Evolutionary conservation across 305 asterid species (phyloP).

Genomic region (Fraxinus platypoda): DNA sequence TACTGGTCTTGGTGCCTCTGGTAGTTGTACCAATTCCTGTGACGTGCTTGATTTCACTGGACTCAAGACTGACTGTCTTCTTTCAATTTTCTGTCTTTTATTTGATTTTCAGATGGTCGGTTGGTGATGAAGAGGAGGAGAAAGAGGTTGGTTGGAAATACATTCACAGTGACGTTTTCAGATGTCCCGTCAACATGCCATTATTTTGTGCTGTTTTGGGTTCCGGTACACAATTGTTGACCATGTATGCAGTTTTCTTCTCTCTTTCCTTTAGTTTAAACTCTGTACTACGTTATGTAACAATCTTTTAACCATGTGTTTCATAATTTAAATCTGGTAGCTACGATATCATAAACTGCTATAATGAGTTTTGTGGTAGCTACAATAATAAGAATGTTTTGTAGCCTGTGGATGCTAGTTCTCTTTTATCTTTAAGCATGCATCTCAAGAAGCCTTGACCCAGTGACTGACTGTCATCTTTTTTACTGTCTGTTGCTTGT

Average conservation of each 20-base stretch:
- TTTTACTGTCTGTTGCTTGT: not conserved
- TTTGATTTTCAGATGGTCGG: slow-evolving; percentile 53
- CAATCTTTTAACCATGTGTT: not conserved
- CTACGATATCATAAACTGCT: not conserved
- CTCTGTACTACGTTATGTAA: not conserved
- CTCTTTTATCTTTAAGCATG: not conserved
- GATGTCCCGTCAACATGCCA: slow-evolving; percentile 63
- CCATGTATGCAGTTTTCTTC: slow-evolving; percentile 48
- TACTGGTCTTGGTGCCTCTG: slow-evolving; percentile 9
- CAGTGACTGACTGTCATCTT: not conserved
- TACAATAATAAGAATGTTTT: not conserved
- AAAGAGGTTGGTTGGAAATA: slow-evolving; percentile 81
- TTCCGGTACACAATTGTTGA: slow-evolving; percentile 71
- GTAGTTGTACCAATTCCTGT: slow-evolving; percentile 7
- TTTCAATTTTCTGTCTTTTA: slow-evolving; percentile 11
- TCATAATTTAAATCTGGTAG: not conserved
- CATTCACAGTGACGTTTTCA: slow-evolving; percentile 64
- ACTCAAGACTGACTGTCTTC: slow-evolving; percentile 4
- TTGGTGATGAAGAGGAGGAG: slow-evolving; percentile 81
- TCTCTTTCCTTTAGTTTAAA: not conserved
- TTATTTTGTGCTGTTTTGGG: slow-evolving; percentile 78
- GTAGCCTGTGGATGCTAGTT: not conserved
- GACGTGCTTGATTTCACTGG: slow-evolving; percentile 4
- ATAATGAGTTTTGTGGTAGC: not conserved
- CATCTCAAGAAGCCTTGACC: slow-evolving; percentile 4